Conservation (phyloP, 257 asterid species). For the Oldenlandia corymbosa region DNA sequence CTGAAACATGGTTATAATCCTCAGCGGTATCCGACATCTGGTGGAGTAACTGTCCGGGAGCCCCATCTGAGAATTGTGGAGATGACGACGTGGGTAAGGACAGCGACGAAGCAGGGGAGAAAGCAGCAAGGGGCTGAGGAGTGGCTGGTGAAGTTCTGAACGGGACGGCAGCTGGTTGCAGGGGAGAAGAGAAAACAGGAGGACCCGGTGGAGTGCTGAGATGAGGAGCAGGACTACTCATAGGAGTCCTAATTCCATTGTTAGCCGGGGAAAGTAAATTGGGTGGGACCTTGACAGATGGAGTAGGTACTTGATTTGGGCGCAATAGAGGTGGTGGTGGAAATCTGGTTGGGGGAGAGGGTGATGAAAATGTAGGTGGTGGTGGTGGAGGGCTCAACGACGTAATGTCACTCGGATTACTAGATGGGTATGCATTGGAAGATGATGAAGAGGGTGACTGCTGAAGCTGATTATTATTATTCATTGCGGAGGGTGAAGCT, state of each 20-base stretch:
- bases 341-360: constrained; percentile 31
- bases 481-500: too few species aligned
- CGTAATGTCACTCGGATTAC: constrained; percentile 22
- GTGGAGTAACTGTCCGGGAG: constrained; percentile 53
- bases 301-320: constrained; percentile 59
- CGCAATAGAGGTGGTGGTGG: constrained; percentile 57
- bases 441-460: constrained; percentile 35
- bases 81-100: constrained; percentile 78
- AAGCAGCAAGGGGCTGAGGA: constrained; percentile 89
- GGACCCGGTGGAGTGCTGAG: constrained; percentile 99
- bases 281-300: constrained; percentile 63
- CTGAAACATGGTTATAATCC: constrained; percentile 42
- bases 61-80: constrained; percentile 59
- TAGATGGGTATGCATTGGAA: constrained; percentile 34
- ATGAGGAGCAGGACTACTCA: constrained; percentile 60
- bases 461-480: constrained; percentile 30
- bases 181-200: constrained; percentile 88
- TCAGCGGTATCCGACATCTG: constrained; percentile 48
- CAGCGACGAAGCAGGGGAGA: constrained; percentile 65
- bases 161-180: constrained; percentile 95
- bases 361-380: constrained; percentile 34
- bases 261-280: constrained; percentile 51
- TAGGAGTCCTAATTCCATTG: constrained; percentile 56
- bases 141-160: constrained; percentile 91
- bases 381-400: constrained; percentile 39